Conservation (phyloP, 257 asterid genomes). For the Ocimum tenuiflorum region DNA sequence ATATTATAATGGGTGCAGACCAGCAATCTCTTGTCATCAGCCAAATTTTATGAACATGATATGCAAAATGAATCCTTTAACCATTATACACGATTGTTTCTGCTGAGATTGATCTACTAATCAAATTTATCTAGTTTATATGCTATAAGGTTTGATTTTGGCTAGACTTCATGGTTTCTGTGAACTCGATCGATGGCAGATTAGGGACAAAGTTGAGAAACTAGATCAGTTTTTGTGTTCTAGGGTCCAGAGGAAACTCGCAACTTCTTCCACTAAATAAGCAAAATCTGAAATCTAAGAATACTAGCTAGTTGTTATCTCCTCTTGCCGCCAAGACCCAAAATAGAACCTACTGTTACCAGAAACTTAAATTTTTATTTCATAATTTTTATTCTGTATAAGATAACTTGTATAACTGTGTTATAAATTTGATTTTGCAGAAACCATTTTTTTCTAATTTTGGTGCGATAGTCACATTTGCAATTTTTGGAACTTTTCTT, state of each 20-base stretch:
- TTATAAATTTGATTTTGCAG: constrained; percentile 45
- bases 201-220: background rate
- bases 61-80: background rate
- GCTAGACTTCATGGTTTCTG: background rate
- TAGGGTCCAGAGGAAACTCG: no score
- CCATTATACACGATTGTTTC: background rate
- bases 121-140: background rate
- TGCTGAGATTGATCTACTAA: background rate
- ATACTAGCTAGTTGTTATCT: no score
- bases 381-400: background rate
- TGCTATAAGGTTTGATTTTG: constrained; percentile 3
- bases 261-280: no score
- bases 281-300: no score
- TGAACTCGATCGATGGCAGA: constrained; percentile 5
- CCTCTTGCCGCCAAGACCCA: no score
- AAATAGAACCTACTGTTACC: no score
- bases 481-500: constrained; percentile 79
- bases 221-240: no score
- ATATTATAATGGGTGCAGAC: background rate
- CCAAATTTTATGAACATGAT: no score
- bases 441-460: constrained; percentile 97
- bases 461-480: constrained; percentile 92
- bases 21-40: background rate
- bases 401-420: constrained; percentile 9
- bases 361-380: background rate